Conservation (phyloP, 345 rosid species). For the Hirschfeldia incana region DNA sequence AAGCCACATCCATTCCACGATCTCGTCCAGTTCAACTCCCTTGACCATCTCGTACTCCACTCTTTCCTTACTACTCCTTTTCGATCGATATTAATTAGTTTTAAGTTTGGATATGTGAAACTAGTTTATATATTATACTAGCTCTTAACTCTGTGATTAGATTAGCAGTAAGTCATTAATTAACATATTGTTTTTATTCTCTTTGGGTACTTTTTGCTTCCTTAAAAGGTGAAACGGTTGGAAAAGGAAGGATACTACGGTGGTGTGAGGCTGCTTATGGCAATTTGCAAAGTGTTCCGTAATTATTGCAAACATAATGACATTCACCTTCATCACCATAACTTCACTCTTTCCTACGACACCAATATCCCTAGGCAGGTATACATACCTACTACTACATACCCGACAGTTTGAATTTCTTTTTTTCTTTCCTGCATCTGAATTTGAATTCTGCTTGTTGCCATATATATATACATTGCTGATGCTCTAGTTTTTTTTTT, state of each 20-base stretch:
- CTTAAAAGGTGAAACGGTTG: constrained; percentile 58
- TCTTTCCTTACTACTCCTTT: not conserved
- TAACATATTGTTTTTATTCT: not conserved
- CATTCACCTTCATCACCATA: constrained; percentile 50
- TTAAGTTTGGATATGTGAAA: not conserved
- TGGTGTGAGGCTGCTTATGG: constrained; percentile 89
- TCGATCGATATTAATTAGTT: not conserved
- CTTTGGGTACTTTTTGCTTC: not conserved
- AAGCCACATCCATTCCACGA: constrained; percentile 79
- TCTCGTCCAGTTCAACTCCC: constrained; percentile 68
- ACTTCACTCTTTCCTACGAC: constrained; percentile 78
- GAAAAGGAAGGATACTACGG: constrained; percentile 91
- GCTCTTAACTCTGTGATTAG: not conserved
- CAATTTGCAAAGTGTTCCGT: constrained; percentile 71
- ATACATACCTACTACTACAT: not conserved
- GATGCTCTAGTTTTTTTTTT: constrained; percentile 17
- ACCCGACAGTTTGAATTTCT: not conserved
- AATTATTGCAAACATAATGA: constrained; percentile 57
- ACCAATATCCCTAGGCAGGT: constrained; percentile 99
- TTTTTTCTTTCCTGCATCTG: not conserved
- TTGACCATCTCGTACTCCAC: constrained; percentile 58
- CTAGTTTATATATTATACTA: not conserved
- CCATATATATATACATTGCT: not conserved
- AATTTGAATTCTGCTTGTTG: not conserved
- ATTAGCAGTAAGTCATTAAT: not conserved